A percentile compares a stretch with the other conserved stretches of the same genome.
phyloP scores from a whole-genome alignment of 768 basidiomycete species.

The Podaxis rugospora region DNA sequence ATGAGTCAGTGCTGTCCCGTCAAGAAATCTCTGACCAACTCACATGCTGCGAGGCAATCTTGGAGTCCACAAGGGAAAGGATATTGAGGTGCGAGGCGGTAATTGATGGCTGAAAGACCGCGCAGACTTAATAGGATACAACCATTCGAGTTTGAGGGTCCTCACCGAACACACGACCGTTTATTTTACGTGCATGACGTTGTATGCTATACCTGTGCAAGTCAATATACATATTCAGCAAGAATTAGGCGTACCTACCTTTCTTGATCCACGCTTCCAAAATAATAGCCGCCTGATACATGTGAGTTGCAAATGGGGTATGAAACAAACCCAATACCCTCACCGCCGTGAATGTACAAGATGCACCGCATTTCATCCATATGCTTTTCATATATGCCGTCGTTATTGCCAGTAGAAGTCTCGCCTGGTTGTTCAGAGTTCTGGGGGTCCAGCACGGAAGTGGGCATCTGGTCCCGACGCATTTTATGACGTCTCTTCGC shows the following conservation, averaged over 20 bases:
- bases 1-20: neutral
- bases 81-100: conserved; percentile 92
- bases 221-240: neutral
- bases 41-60: conserved; percentile 85
- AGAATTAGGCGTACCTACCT: conserved; percentile 31
- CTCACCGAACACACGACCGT: conserved; percentile 80
- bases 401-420: conserved; percentile 16
- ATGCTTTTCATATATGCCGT: conserved; percentile 52
- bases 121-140: conserved; percentile 1
- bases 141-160: neutral
- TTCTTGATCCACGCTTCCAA: conserved; percentile 77
- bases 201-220: conserved; percentile 62
- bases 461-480: conserved; percentile 27
- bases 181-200: conserved; percentile 87
- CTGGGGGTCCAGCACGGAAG: neutral
- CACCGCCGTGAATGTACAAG: conserved; percentile 76
- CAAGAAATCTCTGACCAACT: conserved; percentile 17
- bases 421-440: neutral
- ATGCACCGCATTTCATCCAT: conserved; percentile 87
- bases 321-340: conserved; percentile 11
- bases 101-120: conserved; percentile 58
- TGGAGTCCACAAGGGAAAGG: conserved; percentile 94
- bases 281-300: conserved; percentile 71
- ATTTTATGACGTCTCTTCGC: conserved; percentile 55
- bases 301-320: neutral